Base-by-base conservation (phyloP, 768 basidiomycete genomes). In the Thelephora aurantiotincta region DNA sequence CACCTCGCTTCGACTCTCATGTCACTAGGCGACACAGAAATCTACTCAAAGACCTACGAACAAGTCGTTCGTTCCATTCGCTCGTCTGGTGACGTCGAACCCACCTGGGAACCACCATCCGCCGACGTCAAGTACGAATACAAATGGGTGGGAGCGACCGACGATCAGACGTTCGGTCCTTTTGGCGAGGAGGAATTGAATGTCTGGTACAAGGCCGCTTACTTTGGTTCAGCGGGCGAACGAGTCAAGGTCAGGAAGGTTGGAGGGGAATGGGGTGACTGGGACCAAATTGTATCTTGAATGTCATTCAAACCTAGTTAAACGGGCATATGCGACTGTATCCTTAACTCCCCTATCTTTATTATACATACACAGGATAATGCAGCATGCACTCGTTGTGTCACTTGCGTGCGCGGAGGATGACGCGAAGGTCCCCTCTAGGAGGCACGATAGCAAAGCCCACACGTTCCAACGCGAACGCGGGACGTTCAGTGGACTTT, bases 1-100 rank as follows among this genome's bases (percentile, higher is more conserved):
- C 80, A 88, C 64, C 74, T 90, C 45, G 87, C 90, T 5, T 91
- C 87, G n/a, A 80, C 72, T 34, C 74, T 93, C 53, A 82, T 94
- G 79, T 80, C 82, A 0, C 72, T 90, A 12, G 88, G 87, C 19
- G 88, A 94, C 51, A 70, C 74, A 14, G 89, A 93, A 57, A 75
- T 93, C 47, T 94, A 93, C 65, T 82, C 80, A 35, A 80, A 76
- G 60, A 83, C 85, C 0, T 88, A 88, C 59, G 88, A 91, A 54
- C 82, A 88, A 58, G 71, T 94, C 45, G 77, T 94, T 16, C 80
- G 85, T 49, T 67, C 72, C 35, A 74, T 92, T 18, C 77, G 86
- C 30, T 70, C 77, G 3, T 78, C 84, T 5, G 87, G 85, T 35
- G 68, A 64, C 22, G 85, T 91, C 36, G 72, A 76, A 34, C 57